phyloP scores from a whole-genome alignment of 805 yeast genomes.

The Candida vartiovaarae region DNA sequence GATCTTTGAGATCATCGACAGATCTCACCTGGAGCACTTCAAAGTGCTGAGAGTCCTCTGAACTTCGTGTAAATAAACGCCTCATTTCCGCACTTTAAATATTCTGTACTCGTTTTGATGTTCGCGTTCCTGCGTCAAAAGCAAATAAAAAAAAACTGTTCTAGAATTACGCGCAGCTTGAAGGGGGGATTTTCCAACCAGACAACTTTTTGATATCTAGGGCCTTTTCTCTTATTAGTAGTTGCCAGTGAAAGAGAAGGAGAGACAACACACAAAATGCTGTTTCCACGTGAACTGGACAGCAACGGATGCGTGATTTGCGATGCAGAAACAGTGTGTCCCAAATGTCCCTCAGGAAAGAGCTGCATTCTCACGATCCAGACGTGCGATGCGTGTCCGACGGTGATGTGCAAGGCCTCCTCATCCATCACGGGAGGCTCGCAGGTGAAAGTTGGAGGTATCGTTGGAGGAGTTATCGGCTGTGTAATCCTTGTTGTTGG shows the following conservation, averaged over 20 bases:
- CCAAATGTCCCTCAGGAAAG: constrained; percentile 44
- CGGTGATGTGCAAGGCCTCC: constrained; percentile 38
- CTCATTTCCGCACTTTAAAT: neutral
- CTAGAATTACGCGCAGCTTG: too few species aligned
- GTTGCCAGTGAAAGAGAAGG: too few species aligned
- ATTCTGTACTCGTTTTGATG: neutral
- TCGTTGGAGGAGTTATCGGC: constrained; percentile 70
- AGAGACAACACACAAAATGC: too few species aligned
- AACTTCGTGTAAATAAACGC: neutral
- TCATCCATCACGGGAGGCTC: constrained; percentile 11
- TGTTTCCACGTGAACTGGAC: constrained; percentile 4
- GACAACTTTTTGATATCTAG: too few species aligned
- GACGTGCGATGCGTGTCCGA: constrained; percentile 53
- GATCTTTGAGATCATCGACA: constrained; percentile 13
- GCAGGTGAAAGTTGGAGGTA: constrained; percentile 40
- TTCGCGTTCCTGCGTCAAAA: too few species aligned
- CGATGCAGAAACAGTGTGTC: constrained; percentile 39
- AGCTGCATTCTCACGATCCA: constrained; percentile 48
- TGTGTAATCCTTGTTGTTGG: constrained; percentile 42
- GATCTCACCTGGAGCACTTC: constrained; percentile 18
- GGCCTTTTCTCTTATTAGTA: too few species aligned
- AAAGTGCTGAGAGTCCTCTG: constrained; percentile 11
- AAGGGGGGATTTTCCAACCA: too few species aligned
- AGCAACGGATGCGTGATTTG: constrained; percentile 37
- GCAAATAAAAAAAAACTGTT: too few species aligned